Evolutionary conservation across 2,329 filamentous ascomycete genomes (phyloP).

Genomic region (Sporothrix schenckii): DNA sequence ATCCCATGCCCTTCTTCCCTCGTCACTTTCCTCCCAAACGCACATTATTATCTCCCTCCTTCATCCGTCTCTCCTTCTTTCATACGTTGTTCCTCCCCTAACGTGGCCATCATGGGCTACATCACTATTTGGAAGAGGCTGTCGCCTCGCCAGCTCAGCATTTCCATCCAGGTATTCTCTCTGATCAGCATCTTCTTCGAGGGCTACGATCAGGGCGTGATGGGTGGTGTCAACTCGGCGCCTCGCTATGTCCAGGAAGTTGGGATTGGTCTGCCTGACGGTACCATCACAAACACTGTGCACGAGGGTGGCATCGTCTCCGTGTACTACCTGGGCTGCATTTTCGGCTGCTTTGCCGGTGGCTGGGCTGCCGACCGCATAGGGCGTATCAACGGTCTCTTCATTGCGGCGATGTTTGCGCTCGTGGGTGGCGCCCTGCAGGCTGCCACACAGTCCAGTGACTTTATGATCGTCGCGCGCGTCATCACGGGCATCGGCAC

Average conservation of each 20-base stretch:
- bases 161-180: conserved; percentile 43
- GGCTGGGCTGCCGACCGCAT: conserved; percentile 51
- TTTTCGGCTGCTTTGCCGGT: conserved; percentile 42
- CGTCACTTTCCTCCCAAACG: neutral
- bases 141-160: conserved; percentile 48
- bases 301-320: conserved; percentile 57
- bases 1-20: neutral
- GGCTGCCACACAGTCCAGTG: conserved; percentile 48
- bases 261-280: conserved; percentile 51
- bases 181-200: conserved; percentile 45
- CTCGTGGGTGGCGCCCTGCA: conserved; percentile 55
- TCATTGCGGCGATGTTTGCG: conserved; percentile 52
- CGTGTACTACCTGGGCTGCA: conserved; percentile 55
- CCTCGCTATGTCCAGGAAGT: conserved; percentile 49
- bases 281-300: conserved; percentile 51
- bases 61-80: neutral
- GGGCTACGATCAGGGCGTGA: conserved; percentile 60
- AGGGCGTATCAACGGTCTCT: conserved; percentile 54
- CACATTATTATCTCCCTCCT: neutral
- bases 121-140: conserved; percentile 49
- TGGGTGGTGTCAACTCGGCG: conserved; percentile 54
- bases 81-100: conserved; percentile 27
- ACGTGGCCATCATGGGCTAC: conserved; percentile 46
- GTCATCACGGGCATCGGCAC: conserved; percentile 57
- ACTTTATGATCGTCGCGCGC: conserved; percentile 55